phyloP scores from a whole-genome alignment of 169 alveolate species.

The Plasmodium knowlesi region DNA sequence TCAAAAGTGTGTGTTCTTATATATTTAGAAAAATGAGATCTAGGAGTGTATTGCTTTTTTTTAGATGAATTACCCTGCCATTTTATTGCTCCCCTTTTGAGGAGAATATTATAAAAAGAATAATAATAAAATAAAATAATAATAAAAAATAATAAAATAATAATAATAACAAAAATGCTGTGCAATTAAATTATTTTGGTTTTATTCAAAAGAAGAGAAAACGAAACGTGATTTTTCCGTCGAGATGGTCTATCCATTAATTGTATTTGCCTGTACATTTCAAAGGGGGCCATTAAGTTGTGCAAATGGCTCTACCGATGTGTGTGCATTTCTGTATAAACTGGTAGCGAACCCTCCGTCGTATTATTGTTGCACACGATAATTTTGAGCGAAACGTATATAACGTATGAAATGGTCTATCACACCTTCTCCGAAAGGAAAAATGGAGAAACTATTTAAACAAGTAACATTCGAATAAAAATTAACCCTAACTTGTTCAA shows the following conservation, averaged over 20 bases:
- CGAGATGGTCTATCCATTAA: neutral
- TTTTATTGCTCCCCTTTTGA: neutral
- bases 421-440: neutral
- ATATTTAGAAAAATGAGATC: neutral
- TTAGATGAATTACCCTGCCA: neutral
- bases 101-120: neutral
- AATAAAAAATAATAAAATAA: neutral
- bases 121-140: neutral
- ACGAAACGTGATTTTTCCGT: neutral
- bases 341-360: neutral
- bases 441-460: neutral
- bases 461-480: neutral
- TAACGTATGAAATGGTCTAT: neutral
- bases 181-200: neutral
- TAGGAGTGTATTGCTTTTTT: neutral
- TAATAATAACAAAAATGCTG: neutral
- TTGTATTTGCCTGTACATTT: neutral
- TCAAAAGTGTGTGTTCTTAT: neutral
- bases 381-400: neutral
- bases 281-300: neutral
- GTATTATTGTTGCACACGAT: neutral
- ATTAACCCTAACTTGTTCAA: neutral
- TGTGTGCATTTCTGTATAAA: neutral
- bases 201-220: neutral
- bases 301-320: neutral